These are phyloP conservation scores for Penicillium glabrum DNA, from an alignment of 2,329 filamentous ascomycete genomes.

Conservation along the genomic window DNA sequence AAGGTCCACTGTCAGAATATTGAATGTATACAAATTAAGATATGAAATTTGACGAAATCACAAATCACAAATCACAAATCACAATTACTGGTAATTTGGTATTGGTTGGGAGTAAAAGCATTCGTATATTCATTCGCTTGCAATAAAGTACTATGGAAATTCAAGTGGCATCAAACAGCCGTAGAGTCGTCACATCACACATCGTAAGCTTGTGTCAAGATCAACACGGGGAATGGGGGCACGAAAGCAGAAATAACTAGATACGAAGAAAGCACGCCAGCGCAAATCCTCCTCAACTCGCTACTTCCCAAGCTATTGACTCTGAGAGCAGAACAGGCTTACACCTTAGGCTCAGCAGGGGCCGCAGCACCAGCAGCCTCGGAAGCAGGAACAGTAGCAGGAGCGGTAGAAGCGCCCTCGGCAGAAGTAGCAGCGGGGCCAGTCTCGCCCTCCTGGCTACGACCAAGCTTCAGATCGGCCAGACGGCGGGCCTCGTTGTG, in stretches of 20 bases:
- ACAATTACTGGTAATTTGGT: neutral
- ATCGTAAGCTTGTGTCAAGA: conserved; percentile 13
- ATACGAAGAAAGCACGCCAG: conserved; percentile 11
- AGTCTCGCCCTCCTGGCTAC: conserved; percentile 39
- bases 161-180: neutral
- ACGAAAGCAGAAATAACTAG: neutral
- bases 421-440: neutral
- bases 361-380: conserved; percentile 27
- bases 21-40: neutral
- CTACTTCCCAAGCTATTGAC: neutral
- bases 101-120: neutral
- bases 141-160: conserved; percentile 5
- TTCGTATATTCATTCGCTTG: conserved; percentile 9
- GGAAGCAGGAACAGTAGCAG: conserved; percentile 21
- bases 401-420: conserved; percentile 13
- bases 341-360: conserved; percentile 19
- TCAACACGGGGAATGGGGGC: neutral
- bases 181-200: conserved; percentile 6
- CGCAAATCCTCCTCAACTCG: conserved; percentile 5
- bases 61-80: neutral
- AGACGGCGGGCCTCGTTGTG: conserved; percentile 87
- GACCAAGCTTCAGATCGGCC: conserved; percentile 75
- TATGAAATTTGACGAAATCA: neutral
- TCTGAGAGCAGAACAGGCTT: neutral
- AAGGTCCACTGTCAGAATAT: neutral